These are phyloP conservation scores for Aureobasidium sp. DNA, from an alignment of 2,329 filamentous ascomycete species.

Conservation along the genomic window DNA sequence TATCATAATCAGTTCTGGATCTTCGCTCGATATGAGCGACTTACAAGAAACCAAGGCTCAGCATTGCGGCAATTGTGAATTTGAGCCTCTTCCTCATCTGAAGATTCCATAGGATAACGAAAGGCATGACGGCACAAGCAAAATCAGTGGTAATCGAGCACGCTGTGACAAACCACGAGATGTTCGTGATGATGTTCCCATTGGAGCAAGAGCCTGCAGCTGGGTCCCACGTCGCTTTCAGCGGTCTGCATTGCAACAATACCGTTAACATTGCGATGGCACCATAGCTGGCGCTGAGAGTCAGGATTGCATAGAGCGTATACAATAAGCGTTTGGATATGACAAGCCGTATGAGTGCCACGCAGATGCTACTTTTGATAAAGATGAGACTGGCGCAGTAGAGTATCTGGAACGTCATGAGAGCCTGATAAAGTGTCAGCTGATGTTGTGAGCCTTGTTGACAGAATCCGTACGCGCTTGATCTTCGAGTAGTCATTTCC, in stretches of 20 bases:
- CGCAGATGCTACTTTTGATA: conserved; percentile 54
- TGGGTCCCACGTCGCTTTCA: too few relatives aligned
- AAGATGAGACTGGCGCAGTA: conserved; percentile 53
- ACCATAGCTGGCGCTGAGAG: conserved; percentile 24
- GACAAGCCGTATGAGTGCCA: conserved; percentile 57
- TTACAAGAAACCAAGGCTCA: conserved; percentile 36
- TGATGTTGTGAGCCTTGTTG: too few relatives aligned
- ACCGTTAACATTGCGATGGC: conserved; percentile 27
- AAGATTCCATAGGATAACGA: conserved; percentile 39
- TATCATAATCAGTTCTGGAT: background rate
- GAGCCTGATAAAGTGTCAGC: conserved; percentile 48
- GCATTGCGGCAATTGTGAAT: conserved; percentile 35
- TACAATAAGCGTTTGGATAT: conserved; percentile 34
- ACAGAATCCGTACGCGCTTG: conserved; percentile 19
- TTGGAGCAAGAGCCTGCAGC: conserved; percentile 23
- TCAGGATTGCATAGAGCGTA: conserved; percentile 23
- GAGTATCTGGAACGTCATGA: conserved; percentile 55
- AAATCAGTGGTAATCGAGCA: conserved; percentile 38
- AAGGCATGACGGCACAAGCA: conserved; percentile 39
- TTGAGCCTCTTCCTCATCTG: conserved; percentile 39
- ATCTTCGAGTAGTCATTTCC: conserved; percentile 8
- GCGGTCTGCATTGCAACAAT: conserved; percentile 22
- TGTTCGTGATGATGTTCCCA: conserved; percentile 16
- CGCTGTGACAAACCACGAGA: conserved; percentile 20
- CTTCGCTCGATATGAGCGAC: background rate